Evolutionary conservation across 345 rosid species (phyloP), one percentile per base, ranked within the genome.

Genomic region (Mangifera indica): DNA sequence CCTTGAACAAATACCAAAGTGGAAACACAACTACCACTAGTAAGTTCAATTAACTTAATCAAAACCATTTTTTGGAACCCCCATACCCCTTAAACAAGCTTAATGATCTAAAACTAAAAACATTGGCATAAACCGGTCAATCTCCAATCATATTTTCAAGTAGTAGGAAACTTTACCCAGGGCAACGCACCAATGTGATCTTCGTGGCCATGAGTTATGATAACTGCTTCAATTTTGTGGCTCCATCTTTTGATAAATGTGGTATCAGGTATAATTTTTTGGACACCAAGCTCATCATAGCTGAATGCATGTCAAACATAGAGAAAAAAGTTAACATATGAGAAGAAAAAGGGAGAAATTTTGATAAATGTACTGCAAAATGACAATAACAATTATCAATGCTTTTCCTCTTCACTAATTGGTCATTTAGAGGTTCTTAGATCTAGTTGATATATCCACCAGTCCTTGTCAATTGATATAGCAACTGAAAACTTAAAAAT

Each of bases 101-200:
- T 0, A 18, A 49, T 3, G 7, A 49, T 49, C 53, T 18, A 4
- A 49, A 49, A 13, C 7, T 18, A 49, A 14, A 49, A 13, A 49
- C 17, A 4, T 1, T 13, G 51, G 51, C 17, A 49, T 49, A 1
- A 49, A 54, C 44, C 1, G 13, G 21, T 48, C 42, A 46, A 15
- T 48, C 8, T 40, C 49, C 34, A 68, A 22, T 59, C 49, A 70
- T 26, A 40, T 40, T 63, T 60, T 15, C 75, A 66, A 75, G 80
- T 72, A 67, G 87, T 81, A 72, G 80, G 89, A 84, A 80, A 73
- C 84, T 76, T 89, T 95, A 95, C 99, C 99, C 99, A 95, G 76
- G 99, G 98, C 96, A 95, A 90, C 60, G 99, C 98, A 87, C 99
- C 99, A 78, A 95, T 95, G 98, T 95, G 99, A 87, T 95, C 99